phyloP scores from a whole-genome alignment of 768 basidiomycete species.

The Xanthoconium stramineum region DNA sequence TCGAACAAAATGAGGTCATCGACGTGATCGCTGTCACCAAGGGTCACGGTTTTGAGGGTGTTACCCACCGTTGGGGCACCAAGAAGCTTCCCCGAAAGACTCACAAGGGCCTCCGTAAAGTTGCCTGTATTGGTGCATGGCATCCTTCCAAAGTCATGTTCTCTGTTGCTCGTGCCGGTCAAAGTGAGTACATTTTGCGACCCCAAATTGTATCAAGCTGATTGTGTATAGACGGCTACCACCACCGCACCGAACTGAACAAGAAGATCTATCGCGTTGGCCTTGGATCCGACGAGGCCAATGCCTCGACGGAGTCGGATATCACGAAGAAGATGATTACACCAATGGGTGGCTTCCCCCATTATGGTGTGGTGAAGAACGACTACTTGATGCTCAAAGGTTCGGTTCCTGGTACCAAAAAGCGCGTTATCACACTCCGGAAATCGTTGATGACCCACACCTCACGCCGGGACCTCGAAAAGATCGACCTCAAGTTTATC shows the following conservation, averaged over 20 bases:
- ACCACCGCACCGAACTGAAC: constrained; percentile 96
- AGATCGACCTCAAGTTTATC: constrained; percentile 98
- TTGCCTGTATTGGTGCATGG: constrained; percentile 98
- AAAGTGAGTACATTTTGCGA: constrained; percentile 61
- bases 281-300: constrained; percentile 67
- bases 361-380: constrained; percentile 98
- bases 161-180: constrained; percentile 99
- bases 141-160: constrained; percentile 99
- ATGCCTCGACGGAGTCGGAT: constrained; percentile 93
- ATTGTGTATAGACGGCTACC: constrained; percentile 73
- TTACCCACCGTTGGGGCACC: constrained; percentile 98
- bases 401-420: constrained; percentile 92
- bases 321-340: constrained; percentile 92
- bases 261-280: constrained; percentile 99
- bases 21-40: constrained; percentile 98
- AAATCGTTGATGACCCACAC: constrained; percentile 98
- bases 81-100: constrained; percentile 99
- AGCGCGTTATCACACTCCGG: constrained; percentile 96
- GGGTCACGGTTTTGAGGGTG: constrained; percentile 99
- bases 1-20: constrained; percentile 96
- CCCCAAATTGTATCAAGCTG: not conserved
- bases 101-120: constrained; percentile 99
- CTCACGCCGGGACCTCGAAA: constrained; percentile 93
- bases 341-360: constrained; percentile 98
- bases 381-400: constrained; percentile 98